phyloP scores from a whole-genome alignment of 2,329 filamentous ascomycete genomes.

The Rhynchosporium secalis region DNA sequence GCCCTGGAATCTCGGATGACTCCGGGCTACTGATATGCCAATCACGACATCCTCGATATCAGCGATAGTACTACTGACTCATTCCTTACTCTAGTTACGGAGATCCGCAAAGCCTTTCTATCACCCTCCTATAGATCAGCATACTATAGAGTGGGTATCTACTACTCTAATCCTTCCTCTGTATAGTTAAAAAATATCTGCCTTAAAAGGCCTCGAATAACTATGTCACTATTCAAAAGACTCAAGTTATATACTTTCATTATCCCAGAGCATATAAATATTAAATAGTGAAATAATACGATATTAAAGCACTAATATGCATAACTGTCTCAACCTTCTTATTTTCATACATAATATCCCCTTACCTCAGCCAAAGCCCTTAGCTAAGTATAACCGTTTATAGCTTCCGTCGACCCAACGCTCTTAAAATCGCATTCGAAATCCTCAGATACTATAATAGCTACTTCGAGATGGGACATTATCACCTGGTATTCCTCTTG shows the following conservation, averaged over 20 bases:
- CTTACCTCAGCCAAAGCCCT: neutral
- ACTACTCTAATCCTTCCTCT: no score
- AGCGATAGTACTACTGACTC: no score
- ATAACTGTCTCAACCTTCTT: neutral
- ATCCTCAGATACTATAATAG: neutral
- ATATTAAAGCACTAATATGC: neutral
- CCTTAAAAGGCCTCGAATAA: neutral
- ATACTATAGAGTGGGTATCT: no score
- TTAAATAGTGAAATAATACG: neutral
- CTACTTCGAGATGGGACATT: neutral
- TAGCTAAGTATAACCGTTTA: no score
- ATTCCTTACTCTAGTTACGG: no score
- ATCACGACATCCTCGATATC: no score
- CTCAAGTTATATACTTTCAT: neutral
- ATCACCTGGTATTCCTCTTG: neutral
- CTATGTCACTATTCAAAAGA: slow-evolving; percentile 1
- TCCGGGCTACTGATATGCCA: no score
- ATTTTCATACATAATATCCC: neutral
- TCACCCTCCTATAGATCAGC: no score
- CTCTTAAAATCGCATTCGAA: no score
- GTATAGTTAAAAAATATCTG: neutral
- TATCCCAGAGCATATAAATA: neutral
- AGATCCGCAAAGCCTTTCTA: no score
- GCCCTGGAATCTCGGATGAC: no score
- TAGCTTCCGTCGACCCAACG: no score